Conservation (phyloP, 495 filamentous ascomycete species). For the Hypoxylon rickii region DNA sequence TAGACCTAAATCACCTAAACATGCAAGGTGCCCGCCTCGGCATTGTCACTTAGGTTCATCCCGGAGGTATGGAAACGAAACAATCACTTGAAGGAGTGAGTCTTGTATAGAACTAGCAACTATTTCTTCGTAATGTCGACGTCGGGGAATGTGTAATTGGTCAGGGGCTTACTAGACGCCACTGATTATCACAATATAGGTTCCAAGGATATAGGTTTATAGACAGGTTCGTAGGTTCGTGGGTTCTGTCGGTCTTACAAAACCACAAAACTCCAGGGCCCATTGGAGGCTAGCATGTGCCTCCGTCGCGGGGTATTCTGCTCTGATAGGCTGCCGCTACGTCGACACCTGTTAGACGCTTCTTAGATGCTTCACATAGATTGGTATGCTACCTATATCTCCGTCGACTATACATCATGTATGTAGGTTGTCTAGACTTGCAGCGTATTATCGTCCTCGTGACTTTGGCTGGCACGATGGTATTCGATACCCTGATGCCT, state of each 20-base stretch:
- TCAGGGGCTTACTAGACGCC: too few species aligned
- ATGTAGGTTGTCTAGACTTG: constrained; percentile 23
- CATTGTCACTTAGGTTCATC: constrained; percentile 6
- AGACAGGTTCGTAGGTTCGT: too few species aligned
- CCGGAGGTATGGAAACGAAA: constrained; percentile 19
- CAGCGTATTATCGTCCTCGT: constrained; percentile 28
- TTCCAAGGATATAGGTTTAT: too few species aligned
- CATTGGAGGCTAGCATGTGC: constrained; percentile 17
- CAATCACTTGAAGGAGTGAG: too few species aligned
- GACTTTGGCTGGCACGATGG: constrained; percentile 25
- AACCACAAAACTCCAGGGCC: too few species aligned
- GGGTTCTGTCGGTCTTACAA: too few species aligned
- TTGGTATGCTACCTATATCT: constrained; percentile 20
- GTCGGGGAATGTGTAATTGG: too few species aligned
- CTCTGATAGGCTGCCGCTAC: too few species aligned
- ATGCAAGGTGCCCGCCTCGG: constrained; percentile 25
- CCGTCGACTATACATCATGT: constrained; percentile 15
- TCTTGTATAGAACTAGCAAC: too few species aligned
- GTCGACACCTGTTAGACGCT: constrained; percentile 3
- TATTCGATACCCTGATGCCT: constrained; percentile 5
- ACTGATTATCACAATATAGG: too few species aligned
- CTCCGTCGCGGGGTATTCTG: constrained; percentile 28
- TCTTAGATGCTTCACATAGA: constrained; percentile 16
- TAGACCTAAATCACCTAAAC: neutral
- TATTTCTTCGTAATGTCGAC: too few species aligned